phyloP scores from a whole-genome alignment of 441 rosid species.

The Viola pubescens region DNA sequence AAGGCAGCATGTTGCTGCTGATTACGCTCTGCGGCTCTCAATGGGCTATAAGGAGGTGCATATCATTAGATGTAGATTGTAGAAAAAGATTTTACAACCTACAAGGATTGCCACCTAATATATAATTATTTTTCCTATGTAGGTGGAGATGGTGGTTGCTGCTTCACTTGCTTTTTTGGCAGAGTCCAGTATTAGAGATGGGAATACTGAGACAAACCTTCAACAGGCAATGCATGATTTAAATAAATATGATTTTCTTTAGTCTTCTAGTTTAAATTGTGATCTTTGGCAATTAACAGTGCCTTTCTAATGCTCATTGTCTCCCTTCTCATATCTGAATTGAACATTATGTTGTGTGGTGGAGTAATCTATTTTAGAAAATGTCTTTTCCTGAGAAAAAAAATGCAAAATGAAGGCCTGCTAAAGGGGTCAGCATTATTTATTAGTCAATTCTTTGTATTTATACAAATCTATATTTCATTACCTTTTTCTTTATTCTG shows the following conservation, averaged over 20 bases:
- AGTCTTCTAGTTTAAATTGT: neutral
- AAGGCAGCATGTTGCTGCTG: conserved; percentile 86
- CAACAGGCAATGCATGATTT: conserved; percentile 51
- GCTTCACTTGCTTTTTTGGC: conserved; percentile 67
- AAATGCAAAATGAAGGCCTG: neutral
- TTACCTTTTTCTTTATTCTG: neutral
- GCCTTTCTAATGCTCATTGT: neutral
- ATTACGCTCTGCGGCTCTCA: conserved; percentile 75
- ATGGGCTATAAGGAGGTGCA: conserved; percentile 77
- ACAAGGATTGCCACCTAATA: neutral
- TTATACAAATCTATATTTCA: neutral
- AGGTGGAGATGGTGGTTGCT: conserved; percentile 85
- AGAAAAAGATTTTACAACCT: conserved; percentile 1
- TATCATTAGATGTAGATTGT: conserved; percentile 8
- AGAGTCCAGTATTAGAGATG: conserved; percentile 38
- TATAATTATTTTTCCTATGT: conserved; percentile 25
- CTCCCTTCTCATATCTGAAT: neutral
- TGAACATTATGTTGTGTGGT: neutral
- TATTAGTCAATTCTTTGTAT: neutral
- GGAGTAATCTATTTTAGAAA: neutral
- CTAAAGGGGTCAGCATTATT: neutral
- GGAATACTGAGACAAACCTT: conserved; percentile 34
- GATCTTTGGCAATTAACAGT: neutral
- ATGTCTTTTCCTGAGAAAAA: neutral
- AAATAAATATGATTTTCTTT: conserved; percentile 1